Conservation (phyloP, 2,329 filamentous ascomycete species). For the Pseudocercospora musae region DNA sequence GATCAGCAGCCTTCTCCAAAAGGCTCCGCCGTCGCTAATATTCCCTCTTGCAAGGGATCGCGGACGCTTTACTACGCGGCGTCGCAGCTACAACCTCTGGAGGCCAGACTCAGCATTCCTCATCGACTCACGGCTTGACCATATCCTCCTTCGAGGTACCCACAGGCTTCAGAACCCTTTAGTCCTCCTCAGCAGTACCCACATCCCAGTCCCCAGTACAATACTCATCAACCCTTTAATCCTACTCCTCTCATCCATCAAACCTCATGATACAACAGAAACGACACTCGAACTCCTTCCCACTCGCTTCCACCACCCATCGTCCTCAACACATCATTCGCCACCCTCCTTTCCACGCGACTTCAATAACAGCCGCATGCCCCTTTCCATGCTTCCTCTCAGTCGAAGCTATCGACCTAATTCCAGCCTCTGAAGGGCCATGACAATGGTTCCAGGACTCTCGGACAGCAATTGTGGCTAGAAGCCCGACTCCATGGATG, state of each 20-base stretch:
- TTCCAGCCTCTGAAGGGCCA: not conserved
- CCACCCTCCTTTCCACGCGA: not conserved
- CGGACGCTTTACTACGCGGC: too few relatives aligned
- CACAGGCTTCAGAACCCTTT: not conserved
- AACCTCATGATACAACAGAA: not conserved
- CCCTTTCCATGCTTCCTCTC: not conserved
- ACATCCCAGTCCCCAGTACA: constrained; percentile 7
- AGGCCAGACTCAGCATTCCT: too few relatives aligned
- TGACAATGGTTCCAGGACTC: constrained; percentile 4
- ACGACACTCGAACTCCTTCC: constrained; percentile 4
- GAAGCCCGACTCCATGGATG: not conserved
- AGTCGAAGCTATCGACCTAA: constrained; percentile 1
- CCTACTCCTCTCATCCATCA: not conserved
- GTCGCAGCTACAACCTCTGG: too few relatives aligned
- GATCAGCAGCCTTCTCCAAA: too few relatives aligned
- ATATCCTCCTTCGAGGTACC: not conserved
- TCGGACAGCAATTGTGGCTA: not conserved
- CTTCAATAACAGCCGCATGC: not conserved
- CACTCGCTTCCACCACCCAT: constrained; percentile 1
- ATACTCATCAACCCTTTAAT: constrained; percentile 12
- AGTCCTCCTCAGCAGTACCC: not conserved
- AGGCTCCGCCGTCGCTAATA: too few relatives aligned
- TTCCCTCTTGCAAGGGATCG: too few relatives aligned
- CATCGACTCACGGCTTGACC: too few relatives aligned
- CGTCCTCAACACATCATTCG: not conserved